Percentiles rank a stretch among this genome's conserved stretches.
Conservation (phyloP, 495 filamentous ascomycete species). For the Aspergillus kassunensis region DNA sequence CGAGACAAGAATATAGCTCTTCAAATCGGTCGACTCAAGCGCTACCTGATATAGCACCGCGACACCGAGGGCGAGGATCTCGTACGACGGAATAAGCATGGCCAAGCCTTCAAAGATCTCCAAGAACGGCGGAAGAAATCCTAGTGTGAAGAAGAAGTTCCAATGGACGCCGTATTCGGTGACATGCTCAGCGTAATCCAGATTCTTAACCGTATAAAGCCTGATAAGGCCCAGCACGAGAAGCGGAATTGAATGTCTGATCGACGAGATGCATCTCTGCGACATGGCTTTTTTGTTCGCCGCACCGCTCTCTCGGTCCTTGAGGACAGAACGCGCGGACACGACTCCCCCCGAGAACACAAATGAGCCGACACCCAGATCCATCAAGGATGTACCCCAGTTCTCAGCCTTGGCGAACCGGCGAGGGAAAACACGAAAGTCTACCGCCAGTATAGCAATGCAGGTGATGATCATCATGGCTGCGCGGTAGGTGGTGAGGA, state of each 20-base stretch:
- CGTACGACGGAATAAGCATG: slow-evolving; percentile 63
- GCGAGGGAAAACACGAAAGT: slow-evolving; percentile 88
- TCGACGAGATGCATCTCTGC: slow-evolving; percentile 55
- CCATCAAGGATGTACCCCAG: slow-evolving; percentile 98
- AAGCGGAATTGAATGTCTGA: slow-evolving; percentile 79
- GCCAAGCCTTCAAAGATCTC: slow-evolving; percentile 71
- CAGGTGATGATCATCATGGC: slow-evolving; percentile 93
- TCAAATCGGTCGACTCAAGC: slow-evolving; percentile 73
- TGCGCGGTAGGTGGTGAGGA: slow-evolving; percentile 85
- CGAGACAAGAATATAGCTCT: slow-evolving; percentile 79
- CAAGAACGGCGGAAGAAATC: slow-evolving; percentile 81
- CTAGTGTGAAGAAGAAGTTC: slow-evolving; percentile 99
- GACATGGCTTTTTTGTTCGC: slow-evolving; percentile 39
- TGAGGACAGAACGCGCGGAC: slow-evolving; percentile 79
- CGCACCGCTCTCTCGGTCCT: slow-evolving; percentile 48
- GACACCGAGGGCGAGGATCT: slow-evolving; percentile 63
- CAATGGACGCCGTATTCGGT: slow-evolving; percentile 98
- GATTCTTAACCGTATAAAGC: slow-evolving; percentile 82
- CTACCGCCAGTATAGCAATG: slow-evolving; percentile 91
- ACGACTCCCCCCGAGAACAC: slow-evolving; percentile 96
- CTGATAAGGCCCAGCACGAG: slow-evolving; percentile 76
- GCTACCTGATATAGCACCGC: slow-evolving; percentile 64
- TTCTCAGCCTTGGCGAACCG: slow-evolving; percentile 97
- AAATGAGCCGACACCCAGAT: slow-evolving; percentile 95
- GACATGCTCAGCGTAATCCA: slow-evolving; percentile 96